Evolutionary conservation across 192 early-diverging fungal genomes (phyloP).

Genomic region (Linnemannia exigua): DNA sequence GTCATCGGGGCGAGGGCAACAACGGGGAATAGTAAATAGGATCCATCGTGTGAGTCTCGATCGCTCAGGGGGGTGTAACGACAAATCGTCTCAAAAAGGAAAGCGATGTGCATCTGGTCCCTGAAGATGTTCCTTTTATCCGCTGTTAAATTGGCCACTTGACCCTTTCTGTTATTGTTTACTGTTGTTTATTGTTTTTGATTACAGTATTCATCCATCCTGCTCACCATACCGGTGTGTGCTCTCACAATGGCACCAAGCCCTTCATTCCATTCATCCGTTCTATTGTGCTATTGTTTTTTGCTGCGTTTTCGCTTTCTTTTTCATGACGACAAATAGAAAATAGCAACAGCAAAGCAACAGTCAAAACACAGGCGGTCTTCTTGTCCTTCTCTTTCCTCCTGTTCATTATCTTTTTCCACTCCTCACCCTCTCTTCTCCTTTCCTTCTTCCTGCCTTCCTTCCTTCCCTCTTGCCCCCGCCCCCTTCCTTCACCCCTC

Average conservation of each 20-base stretch:
- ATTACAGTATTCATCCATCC: not conserved
- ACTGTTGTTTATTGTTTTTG: not conserved
- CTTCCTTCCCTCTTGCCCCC: not conserved
- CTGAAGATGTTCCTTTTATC: not conserved
- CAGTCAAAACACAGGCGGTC: not conserved
- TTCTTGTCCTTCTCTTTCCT: not conserved
- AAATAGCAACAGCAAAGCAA: not conserved
- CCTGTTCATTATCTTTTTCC: not conserved
- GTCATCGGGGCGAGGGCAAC: not conserved
- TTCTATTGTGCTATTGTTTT: not conserved
- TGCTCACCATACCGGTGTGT: too few species aligned
- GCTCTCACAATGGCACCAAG: too few species aligned
- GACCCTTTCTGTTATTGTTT: not conserved
- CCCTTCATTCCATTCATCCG: not conserved
- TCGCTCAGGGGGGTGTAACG: not conserved
- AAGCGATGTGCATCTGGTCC: not conserved
- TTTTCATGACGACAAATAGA: not conserved
- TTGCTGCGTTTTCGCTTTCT: not conserved
- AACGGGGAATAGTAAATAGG: too few species aligned
- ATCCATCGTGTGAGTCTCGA: not conserved
- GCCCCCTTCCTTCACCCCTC: not conserved
- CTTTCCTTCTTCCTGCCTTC: not conserved
- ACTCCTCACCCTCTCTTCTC: not conserved
- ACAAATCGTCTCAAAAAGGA: constrained; percentile 4
- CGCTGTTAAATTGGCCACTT: not conserved